Conservation (phyloP, 352 stramenopile species). For the Globisporangium radiosum region DNA sequence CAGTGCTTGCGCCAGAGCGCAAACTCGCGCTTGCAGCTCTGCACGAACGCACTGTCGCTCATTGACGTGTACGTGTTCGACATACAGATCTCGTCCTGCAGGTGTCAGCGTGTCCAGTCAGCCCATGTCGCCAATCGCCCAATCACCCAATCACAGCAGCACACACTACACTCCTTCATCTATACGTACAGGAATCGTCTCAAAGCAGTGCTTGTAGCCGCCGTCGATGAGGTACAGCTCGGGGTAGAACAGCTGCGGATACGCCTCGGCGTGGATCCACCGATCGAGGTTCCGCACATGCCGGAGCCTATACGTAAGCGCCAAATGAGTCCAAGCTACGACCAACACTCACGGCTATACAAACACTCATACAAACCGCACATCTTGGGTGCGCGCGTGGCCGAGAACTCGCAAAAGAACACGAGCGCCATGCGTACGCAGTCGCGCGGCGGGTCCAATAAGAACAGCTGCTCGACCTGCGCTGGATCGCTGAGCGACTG, state of each 20-base stretch:
- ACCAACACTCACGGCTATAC: no score
- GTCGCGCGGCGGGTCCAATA: slow-evolving; percentile 18
- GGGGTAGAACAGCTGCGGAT: slow-evolving; percentile 59
- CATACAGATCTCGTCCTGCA: slow-evolving; percentile 25
- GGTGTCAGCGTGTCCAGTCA: background rate
- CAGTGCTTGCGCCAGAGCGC: slow-evolving; percentile 34
- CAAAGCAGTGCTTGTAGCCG: slow-evolving; percentile 68
- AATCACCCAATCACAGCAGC: background rate
- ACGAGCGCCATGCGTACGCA: slow-evolving; percentile 37
- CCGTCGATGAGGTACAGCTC: slow-evolving; percentile 67
- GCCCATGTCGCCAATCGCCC: background rate
- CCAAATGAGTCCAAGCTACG: background rate
- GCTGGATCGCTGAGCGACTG: slow-evolving; percentile 35
- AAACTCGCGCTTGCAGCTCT: slow-evolving; percentile 44
- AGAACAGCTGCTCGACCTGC: slow-evolving; percentile 34
- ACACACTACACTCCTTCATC: no score
- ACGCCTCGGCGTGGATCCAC: slow-evolving; percentile 44
- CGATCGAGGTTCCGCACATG: slow-evolving; percentile 61
- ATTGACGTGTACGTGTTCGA: slow-evolving; percentile 39
- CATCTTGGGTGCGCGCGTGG: slow-evolving; percentile 66
- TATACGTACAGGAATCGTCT: slow-evolving; percentile 24
- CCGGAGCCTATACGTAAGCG: slow-evolving; percentile 19
- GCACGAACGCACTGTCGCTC: slow-evolving; percentile 36
- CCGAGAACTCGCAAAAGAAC: slow-evolving; percentile 69
- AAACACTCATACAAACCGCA: slow-evolving; percentile 2